These are phyloP conservation scores for Mycena rosella DNA, from an alignment of 768 basidiomycete genomes.

Conservation along the genomic window DNA sequence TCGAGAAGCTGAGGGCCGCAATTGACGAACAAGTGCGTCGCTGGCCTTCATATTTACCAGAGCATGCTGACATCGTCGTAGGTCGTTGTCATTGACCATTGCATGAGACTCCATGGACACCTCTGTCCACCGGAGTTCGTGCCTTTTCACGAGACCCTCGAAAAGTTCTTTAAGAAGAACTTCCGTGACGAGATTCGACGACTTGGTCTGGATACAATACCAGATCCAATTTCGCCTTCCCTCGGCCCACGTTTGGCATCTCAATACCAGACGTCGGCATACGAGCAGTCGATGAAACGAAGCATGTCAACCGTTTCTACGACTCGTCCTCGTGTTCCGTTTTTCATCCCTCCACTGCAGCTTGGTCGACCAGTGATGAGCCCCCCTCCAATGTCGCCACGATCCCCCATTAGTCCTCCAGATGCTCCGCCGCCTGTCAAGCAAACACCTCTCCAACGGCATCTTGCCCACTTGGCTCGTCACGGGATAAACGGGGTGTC, in stretches of 20 bases:
- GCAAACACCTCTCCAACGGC: constrained; percentile 83
- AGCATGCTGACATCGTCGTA: constrained; percentile 43
- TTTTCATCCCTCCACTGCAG: constrained; percentile 66
- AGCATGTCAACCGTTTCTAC: constrained; percentile 62
- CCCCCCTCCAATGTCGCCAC: constrained; percentile 59
- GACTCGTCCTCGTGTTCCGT: constrained; percentile 51
- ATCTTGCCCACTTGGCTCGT: constrained; percentile 83
- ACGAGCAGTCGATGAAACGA: constrained; percentile 63
- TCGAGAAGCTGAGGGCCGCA: constrained; percentile 78
- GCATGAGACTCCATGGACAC: constrained; percentile 84
- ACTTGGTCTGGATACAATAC: constrained; percentile 68
- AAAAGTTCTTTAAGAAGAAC: constrained; percentile 87
- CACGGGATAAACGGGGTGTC: constrained; percentile 88
- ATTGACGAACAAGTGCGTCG: constrained; percentile 86
- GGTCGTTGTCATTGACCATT: constrained; percentile 86
- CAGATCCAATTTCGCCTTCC: constrained; percentile 60
- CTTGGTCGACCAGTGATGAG: constrained; percentile 60
- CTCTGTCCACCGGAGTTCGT: constrained; percentile 90
- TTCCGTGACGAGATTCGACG: constrained; percentile 87
- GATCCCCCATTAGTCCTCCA: constrained; percentile 47
- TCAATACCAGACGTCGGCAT: constrained; percentile 61
- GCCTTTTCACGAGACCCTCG: constrained; percentile 92
- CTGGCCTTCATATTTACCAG: constrained; percentile 3
- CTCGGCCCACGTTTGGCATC: constrained; percentile 53
- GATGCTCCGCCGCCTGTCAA: constrained; percentile 52